These are phyloP conservation scores for Mortierella sp. DNA, from an alignment of 371 early-diverging fungal genomes.

Conservation along the genomic window DNA sequence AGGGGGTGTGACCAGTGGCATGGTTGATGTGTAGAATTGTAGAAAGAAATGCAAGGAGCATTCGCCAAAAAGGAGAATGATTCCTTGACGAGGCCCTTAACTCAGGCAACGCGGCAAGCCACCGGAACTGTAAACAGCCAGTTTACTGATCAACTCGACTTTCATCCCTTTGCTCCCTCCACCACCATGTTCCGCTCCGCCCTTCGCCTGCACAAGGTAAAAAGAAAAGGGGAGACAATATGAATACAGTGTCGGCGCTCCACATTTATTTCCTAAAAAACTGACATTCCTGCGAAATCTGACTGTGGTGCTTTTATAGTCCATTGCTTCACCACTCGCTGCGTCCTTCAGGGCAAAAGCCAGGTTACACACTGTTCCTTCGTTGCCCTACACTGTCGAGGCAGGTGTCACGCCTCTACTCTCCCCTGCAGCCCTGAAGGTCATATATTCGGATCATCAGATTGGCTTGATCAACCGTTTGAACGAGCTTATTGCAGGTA, in stretches of 20 bases:
- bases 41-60: background rate
- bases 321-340: constrained; percentile 37
- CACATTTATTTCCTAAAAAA: background rate
- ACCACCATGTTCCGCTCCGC: constrained; percentile 27
- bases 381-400: constrained; percentile 31
- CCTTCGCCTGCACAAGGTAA: constrained; percentile 37
- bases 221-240: background rate
- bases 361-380: constrained; percentile 45
- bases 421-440: constrained; percentile 48
- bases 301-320: constrained; percentile 6
- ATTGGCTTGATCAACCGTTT: constrained; percentile 46
- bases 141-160: background rate
- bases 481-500: constrained; percentile 56
- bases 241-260: background rate
- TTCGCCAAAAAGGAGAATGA: background rate
- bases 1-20: constrained; percentile 55
- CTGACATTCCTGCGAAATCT: background rate
- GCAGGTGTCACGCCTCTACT: constrained; percentile 40
- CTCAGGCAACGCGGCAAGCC: background rate
- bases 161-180: constrained; percentile 1
- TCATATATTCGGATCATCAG: constrained; percentile 50
- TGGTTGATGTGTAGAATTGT: constrained; percentile 6
- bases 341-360: constrained; percentile 41
- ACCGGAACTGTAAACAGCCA: constrained; percentile 10
- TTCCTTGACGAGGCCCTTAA: background rate